phyloP scores from a whole-genome alignment of 1,139 yeast species.

The Entelexis paramagnoliae region DNA sequence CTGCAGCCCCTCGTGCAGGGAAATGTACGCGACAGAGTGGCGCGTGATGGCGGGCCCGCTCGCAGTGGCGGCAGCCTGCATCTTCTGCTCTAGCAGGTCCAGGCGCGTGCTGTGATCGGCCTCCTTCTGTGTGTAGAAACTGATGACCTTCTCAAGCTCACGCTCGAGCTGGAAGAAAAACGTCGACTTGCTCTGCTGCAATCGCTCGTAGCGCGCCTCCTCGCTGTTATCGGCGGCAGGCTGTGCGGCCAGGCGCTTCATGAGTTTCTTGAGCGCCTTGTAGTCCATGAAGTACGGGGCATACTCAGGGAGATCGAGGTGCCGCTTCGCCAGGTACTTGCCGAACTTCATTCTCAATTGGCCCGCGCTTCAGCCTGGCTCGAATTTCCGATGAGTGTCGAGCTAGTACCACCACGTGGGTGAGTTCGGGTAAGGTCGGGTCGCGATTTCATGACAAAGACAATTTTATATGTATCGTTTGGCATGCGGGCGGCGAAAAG shows the following conservation, averaged over 20 bases:
- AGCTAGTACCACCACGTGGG: background rate
- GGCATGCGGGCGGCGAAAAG: too few species aligned
- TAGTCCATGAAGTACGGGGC: conserved; percentile 89
- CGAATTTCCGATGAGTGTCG: background rate
- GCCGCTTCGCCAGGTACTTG: conserved; percentile 85
- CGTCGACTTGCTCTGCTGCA: conserved; percentile 85
- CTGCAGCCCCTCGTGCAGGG: conserved; percentile 77
- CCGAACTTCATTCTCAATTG: conserved; percentile 62
- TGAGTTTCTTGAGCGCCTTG: conserved; percentile 71
- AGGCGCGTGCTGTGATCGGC: conserved; percentile 66
- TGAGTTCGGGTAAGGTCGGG: background rate
- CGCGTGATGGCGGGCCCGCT: conserved; percentile 28
- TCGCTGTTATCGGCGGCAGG: conserved; percentile 24
- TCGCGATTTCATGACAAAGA: background rate
- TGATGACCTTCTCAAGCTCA: conserved; percentile 87
- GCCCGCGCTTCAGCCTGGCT: background rate
- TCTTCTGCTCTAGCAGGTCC: conserved; percentile 65
- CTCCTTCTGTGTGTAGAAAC: conserved; percentile 81
- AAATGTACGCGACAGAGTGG: conserved; percentile 46
- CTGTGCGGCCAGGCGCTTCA: conserved; percentile 34
- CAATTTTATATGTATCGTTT: too few species aligned
- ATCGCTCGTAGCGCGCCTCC: conserved; percentile 37
- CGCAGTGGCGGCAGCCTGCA: conserved; percentile 45
- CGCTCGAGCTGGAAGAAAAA: conserved; percentile 88
- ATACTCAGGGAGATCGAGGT: conserved; percentile 88